Percentiles rank a stretch among this genome's conserved stretches.
These are phyloP conservation scores for Zasmidium angulare DNA, from an alignment of 2,329 filamentous ascomycete genomes.

Conservation along the genomic window DNA sequence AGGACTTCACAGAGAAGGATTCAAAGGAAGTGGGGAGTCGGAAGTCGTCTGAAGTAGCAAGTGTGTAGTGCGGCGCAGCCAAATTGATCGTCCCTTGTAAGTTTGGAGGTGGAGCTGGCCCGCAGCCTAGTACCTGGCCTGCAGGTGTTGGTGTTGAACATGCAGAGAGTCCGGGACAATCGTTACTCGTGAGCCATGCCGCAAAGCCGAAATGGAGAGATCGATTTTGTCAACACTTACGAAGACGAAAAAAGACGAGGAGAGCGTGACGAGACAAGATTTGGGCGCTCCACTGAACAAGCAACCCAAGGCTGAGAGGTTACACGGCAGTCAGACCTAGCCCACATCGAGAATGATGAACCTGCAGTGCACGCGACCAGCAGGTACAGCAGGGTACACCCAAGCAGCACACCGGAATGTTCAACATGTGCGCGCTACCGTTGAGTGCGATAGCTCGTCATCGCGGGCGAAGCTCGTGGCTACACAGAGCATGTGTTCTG, in stretches of 20 bases:
- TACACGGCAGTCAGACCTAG: not conserved
- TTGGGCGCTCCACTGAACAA: not conserved
- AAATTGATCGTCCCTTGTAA: constrained; percentile 1
- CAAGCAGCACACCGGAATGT: not conserved
- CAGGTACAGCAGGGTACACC: not conserved
- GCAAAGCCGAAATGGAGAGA: not conserved
- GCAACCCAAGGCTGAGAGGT: constrained; percentile 5
- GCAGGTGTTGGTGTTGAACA: constrained; percentile 1
- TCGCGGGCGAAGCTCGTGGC: not conserved
- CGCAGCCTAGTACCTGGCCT: constrained; percentile 3
- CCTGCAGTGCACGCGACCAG: not conserved
- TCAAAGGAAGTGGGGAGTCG: not conserved
- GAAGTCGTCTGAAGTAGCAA: not conserved
- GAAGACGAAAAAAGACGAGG: not conserved
- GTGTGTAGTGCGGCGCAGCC: constrained; percentile 1
- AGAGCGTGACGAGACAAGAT: not conserved
- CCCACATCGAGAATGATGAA: not conserved
- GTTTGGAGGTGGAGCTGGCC: not conserved
- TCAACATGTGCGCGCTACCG: not conserved
- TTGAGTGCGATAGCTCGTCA: not conserved
- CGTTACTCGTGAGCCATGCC: not conserved
- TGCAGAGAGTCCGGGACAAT: not conserved
- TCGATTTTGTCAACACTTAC: not conserved
- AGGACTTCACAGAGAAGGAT: not conserved
- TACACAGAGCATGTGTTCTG: constrained; percentile 2